These are phyloP conservation scores for Thalassiosira mediterranea DNA, from an alignment of 352 stramenopile genomes.

Conservation along the genomic window DNA sequence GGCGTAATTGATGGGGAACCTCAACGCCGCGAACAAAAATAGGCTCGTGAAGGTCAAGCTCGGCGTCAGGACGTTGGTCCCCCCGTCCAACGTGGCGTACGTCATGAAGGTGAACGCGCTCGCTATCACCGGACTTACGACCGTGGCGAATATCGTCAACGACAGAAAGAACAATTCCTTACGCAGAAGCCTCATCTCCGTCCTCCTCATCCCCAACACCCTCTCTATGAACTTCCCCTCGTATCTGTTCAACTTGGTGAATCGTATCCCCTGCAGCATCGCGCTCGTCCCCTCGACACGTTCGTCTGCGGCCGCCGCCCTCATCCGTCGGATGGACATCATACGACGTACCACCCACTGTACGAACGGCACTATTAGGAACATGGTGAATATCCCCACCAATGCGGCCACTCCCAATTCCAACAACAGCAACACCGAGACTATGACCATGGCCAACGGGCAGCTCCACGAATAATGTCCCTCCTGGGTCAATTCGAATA, in stretches of 20 bases:
- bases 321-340: conserved; percentile 59
- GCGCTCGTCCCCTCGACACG: conserved; percentile 64
- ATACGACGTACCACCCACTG: conserved; percentile 66
- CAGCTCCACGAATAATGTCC: conserved; percentile 79
- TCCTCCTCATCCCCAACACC: conserved; percentile 47
- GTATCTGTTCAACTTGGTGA: conserved; percentile 83
- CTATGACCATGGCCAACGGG: conserved; percentile 72
- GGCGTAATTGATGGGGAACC: conserved; percentile 85
- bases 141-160: conserved; percentile 73
- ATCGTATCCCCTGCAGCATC: conserved; percentile 82
- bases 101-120: conserved; percentile 69
- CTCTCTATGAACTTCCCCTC: conserved; percentile 70
- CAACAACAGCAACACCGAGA: conserved; percentile 64
- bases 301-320: conserved; percentile 63
- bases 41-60: conserved; percentile 76
- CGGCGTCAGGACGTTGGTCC: conserved; percentile 70
- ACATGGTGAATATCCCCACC: conserved; percentile 69
- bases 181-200: conserved; percentile 62
- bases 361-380: conserved; percentile 73
- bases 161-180: conserved; percentile 73
- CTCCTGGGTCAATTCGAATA: conserved; percentile 83
- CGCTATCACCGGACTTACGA: conserved; percentile 68
- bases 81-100: conserved; percentile 63
- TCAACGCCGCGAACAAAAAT: conserved; percentile 73
- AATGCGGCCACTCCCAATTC: conserved; percentile 62